Conservation (phyloP, 1,284 basidiomycete genomes). For the Singerocomus rubriflavus region DNA sequence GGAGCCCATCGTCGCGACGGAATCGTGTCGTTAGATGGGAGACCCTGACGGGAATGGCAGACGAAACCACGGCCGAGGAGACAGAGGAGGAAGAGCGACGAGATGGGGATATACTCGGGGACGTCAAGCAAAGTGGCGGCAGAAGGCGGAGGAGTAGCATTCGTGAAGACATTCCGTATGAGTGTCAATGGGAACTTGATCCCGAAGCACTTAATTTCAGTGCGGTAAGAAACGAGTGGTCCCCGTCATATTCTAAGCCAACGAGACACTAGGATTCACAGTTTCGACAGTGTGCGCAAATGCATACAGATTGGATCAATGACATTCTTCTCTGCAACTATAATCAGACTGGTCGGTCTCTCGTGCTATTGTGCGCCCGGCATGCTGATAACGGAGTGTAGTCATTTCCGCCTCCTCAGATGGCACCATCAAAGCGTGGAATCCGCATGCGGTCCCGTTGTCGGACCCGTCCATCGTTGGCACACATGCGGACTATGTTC, state of each 20-base stretch:
- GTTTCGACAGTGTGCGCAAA: conserved; percentile 83
- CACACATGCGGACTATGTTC: conserved; percentile 90
- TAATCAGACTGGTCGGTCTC: conserved; percentile 77
- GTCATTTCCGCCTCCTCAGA: conserved; percentile 96
- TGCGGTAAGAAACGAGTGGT: conserved; percentile 42
- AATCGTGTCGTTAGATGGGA: conserved; percentile 58
- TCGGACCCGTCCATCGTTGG: conserved; percentile 73
- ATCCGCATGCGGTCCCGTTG: conserved; percentile 64
- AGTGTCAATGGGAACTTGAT: conserved; percentile 81
- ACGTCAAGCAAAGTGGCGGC: conserved; percentile 48
- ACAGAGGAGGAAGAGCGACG: conserved; percentile 49
- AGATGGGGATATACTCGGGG: conserved; percentile 74
- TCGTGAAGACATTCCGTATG: conserved; percentile 51
- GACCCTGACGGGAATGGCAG: conserved; percentile 75
- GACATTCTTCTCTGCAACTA: conserved; percentile 91
- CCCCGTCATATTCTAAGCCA: conserved; percentile 3
- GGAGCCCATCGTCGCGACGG: conserved; percentile 26
- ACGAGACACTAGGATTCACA: conserved; percentile 42
- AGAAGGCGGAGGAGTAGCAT: conserved; percentile 37
- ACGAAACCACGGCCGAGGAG: conserved; percentile 63
- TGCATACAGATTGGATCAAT: conserved; percentile 95
- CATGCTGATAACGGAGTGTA: conserved; percentile 26
- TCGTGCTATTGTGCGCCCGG: background rate
- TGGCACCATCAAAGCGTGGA: conserved; percentile 93
- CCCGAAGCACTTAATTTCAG: conserved; percentile 41